Evolutionary conservation across 2,329 filamentous ascomycete genomes (phyloP), one percentile per base, ranked within the genome.

Genomic region (Neonectria ditissima): DNA sequence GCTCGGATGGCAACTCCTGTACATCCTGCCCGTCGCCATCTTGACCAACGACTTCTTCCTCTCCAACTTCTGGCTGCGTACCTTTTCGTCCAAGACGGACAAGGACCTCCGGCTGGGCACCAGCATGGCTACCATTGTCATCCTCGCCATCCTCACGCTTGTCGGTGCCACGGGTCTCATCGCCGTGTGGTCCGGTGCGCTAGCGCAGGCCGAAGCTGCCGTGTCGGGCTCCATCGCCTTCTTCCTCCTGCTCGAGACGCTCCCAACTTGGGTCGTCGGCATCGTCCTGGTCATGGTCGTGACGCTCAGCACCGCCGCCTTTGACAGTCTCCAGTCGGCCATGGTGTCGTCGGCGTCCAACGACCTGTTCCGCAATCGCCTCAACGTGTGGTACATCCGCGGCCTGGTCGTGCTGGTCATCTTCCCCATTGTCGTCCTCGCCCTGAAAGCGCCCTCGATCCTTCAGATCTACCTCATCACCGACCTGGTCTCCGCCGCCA

Each of bases 21-120:
- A 95, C 80, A 95, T 96, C 69, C 84, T 96, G 1, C 92, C 93
- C 0, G 86, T 96, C 6, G 92, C 92, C 47, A 87, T 96, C 67
- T 75, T 94, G 59, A 94, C 92, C 63, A 96, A 95, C 80, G 90
- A 94, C 81, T 94, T 96, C 83, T 96, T 96, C 82, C 83, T 96
- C 45, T 93, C 91, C 32, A 91, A 88, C 69, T 94, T 93, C 79
- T 96, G 92, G 92, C 87, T 95, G 77, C 90, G 92, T 54, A 92
- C 92, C 5, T 96, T 96, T 73, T 91, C 92, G 18, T 91, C 91
- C 55, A 90, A 87, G 76, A 92, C 91, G 0, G 92, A 96, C 82
- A 89, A 86, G 73, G 92, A 95, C 74, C 86, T 96, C 7, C 90
- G 88, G 83, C 83, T 94, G 58, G 93, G 92, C 52, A 86, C 92